These are phyloP conservation scores for Macadamia tetraphylla DNA, from an alignment of 164 flowering plant species.

Conservation along the genomic window DNA sequence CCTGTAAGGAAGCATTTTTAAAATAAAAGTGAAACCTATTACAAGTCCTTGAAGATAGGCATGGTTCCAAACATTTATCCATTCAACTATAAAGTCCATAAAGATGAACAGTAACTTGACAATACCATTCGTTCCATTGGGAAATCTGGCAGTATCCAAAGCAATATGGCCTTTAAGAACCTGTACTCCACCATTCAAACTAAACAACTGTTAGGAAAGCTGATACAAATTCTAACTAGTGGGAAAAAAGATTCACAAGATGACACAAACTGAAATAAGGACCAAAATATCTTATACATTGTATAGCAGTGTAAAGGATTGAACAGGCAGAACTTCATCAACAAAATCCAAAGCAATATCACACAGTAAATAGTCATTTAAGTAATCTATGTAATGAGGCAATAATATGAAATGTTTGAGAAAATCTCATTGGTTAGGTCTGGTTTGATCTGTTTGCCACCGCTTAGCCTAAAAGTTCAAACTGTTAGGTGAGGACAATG, in stretches of 20 bases:
- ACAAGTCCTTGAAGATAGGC: neutral
- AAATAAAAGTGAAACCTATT: neutral
- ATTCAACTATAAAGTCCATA: neutral
- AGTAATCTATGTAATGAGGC: neutral
- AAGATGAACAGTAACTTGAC: neutral
- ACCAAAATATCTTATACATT: neutral
- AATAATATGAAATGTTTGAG: neutral
- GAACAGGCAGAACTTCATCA: neutral
- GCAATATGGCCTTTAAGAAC: conserved; percentile 96
- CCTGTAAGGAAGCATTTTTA: conserved; percentile 36
- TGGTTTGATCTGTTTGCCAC: too few relatives aligned
- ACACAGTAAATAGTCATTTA: neutral
- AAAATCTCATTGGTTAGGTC: neutral
- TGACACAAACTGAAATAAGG: neutral
- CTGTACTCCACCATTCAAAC: conserved; percentile 33
- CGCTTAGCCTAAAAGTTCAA: too few relatives aligned
- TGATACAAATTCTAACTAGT: conserved; percentile 2
- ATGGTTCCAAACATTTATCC: neutral
- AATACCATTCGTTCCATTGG: conserved; percentile 89
- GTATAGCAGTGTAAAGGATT: neutral
- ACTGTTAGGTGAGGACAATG: too few relatives aligned
- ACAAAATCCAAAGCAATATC: neutral
- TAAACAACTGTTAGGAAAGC: conserved; percentile 6
- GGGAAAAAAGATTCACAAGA: neutral
- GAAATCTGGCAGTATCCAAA: conserved; percentile 83